phyloP scores from a whole-genome alignment of 306 rosid species.

The Cyamopsis tetragonoloba region DNA sequence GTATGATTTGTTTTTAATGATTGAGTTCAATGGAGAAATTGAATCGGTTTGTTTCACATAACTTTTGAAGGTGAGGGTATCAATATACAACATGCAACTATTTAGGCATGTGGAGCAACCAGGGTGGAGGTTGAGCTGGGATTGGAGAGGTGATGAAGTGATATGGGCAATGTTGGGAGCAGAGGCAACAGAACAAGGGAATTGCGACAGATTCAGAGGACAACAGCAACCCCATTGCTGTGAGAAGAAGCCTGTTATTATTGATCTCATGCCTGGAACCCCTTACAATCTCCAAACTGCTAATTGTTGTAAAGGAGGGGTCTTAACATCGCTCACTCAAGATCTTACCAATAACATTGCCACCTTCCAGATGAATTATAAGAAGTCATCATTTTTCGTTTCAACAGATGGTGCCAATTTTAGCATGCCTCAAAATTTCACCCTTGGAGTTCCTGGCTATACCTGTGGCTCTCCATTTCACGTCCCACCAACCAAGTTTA shows the following conservation, averaged over 20 bases:
- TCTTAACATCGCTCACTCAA: constrained; percentile 55
- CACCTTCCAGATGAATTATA: constrained; percentile 50
- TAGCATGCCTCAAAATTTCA: constrained; percentile 51
- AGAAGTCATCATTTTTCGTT: not conserved
- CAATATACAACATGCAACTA: constrained; percentile 56
- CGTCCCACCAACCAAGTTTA: constrained; percentile 48
- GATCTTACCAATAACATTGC: constrained; percentile 40
- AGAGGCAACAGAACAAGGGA: constrained; percentile 65
- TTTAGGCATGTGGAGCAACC: constrained; percentile 67
- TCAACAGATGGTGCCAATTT: not conserved
- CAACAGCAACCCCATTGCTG: constrained; percentile 63
- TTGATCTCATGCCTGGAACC: constrained; percentile 64
- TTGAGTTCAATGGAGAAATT: too few species aligned
- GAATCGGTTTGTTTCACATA: too few species aligned
- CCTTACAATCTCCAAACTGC: constrained; percentile 49
- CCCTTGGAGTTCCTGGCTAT: constrained; percentile 64
- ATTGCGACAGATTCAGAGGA: constrained; percentile 54
- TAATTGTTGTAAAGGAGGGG: constrained; percentile 71
- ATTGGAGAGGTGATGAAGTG: constrained; percentile 60
- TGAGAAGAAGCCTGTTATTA: constrained; percentile 44
- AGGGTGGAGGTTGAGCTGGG: constrained; percentile 70
- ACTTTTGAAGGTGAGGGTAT: constrained; percentile 54
- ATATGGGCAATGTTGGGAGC: constrained; percentile 82
- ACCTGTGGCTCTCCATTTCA: constrained; percentile 45
- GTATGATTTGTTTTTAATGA: too few species aligned